A percentile compares a stretch with the other conserved stretches of the same genome.
Evolutionary conservation across 2,329 filamentous ascomycete genomes (phyloP).

Genomic region (Beauveria australis): DNA sequence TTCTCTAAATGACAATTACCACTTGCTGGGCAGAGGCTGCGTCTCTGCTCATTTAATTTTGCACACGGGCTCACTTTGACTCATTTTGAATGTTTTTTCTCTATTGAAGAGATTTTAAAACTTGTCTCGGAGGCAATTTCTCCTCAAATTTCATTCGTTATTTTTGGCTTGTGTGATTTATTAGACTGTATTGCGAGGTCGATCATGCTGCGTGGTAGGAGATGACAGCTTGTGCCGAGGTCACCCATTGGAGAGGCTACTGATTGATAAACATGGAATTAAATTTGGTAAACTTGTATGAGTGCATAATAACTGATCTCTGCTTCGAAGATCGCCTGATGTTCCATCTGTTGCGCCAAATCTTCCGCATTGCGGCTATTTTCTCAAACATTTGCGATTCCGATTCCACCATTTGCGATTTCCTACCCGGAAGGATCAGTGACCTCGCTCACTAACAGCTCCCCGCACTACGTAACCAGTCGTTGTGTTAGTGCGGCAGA

Average conservation of each 20-base stretch:
- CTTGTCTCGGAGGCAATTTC: not conserved
- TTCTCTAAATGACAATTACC: slow-evolving; percentile 15
- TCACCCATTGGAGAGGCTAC: not conserved
- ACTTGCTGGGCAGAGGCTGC: slow-evolving; percentile 8
- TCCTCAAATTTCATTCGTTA: not conserved
- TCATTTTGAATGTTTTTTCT: not conserved
- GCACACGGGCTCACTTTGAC: not conserved
- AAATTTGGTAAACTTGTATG: not conserved
- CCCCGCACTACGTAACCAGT: not conserved
- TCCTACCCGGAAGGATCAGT: not conserved
- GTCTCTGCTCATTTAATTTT: slow-evolving; percentile 3
- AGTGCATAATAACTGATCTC: not conserved
- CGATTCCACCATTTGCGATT: not conserved
- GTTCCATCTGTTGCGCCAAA: not conserved
- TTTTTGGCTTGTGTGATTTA: not conserved
- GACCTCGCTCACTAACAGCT: not conserved
- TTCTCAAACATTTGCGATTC: not conserved
- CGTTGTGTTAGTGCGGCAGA: no score
- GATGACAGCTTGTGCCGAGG: no score
- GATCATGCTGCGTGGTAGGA: no score
- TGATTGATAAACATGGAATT: not conserved
- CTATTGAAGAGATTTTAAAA: not conserved
- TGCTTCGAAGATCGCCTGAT: not conserved
- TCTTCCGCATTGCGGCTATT: not conserved
- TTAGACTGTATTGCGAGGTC: no score